These are phyloP conservation scores for Phoma herbarum DNA, from an alignment of 2,329 filamentous ascomycete species.

Conservation along the genomic window DNA sequence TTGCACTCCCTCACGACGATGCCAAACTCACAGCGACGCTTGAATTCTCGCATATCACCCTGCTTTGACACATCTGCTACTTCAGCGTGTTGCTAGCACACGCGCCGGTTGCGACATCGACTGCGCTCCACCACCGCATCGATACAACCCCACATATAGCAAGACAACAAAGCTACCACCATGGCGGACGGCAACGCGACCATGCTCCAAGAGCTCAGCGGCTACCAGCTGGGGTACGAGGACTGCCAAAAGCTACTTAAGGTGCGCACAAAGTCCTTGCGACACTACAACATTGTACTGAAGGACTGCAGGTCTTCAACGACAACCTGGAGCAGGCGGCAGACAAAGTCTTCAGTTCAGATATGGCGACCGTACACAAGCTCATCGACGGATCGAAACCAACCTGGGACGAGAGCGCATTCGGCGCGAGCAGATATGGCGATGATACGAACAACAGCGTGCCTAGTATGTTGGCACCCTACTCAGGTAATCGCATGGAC, in stretches of 20 bases:
- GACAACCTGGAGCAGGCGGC: conserved; percentile 36
- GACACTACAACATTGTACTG: not conserved
- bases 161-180: not conserved
- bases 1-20: conserved; percentile 27
- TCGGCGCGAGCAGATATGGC: conserved; percentile 44
- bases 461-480: conserved; percentile 37
- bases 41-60: not conserved
- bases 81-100: conserved; percentile 5
- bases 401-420: conserved; percentile 46
- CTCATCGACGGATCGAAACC: conserved; percentile 34
- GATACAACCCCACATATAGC: conserved; percentile 2
- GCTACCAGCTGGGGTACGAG: conserved; percentile 8
- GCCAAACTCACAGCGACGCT: not conserved
- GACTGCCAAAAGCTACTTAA: conserved; percentile 22
- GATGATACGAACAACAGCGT: conserved; percentile 29
- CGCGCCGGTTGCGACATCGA: conserved; percentile 6
- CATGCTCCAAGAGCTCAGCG: conserved; percentile 19
- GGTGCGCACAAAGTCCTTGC: conserved; percentile 4
- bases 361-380: conserved; percentile 26
- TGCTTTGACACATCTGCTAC: not conserved
- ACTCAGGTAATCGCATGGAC: conserved; percentile 4
- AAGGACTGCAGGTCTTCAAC: conserved; percentile 32
- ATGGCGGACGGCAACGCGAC: conserved; percentile 12
- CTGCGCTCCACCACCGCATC: conserved; percentile 9
- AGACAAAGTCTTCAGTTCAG: conserved; percentile 36